phyloP scores from a whole-genome alignment of 2,329 filamentous ascomycete species.

The Dactylellina parvicollis region DNA sequence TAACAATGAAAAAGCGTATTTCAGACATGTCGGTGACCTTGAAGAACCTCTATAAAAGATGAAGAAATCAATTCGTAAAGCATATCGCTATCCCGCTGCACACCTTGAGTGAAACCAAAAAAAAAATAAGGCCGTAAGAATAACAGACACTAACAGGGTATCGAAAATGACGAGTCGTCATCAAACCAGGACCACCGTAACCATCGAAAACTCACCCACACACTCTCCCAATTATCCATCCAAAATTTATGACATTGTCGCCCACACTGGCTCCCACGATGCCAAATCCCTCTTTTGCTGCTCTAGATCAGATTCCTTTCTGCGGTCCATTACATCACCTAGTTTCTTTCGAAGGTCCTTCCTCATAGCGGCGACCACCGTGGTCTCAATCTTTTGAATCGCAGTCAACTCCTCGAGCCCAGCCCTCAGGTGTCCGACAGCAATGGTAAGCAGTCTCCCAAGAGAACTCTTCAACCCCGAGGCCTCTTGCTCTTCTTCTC shows the following conservation, averaged over 20 bases:
- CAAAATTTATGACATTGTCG: constrained; percentile 11
- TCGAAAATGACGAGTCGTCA: constrained; percentile 19
- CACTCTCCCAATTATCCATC: background rate
- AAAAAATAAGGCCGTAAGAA: constrained; percentile 10
- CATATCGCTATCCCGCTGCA: background rate
- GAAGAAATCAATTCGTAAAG: background rate
- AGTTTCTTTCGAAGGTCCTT: constrained; percentile 40
- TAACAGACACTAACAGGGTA: constrained; percentile 33
- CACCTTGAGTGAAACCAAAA: background rate
- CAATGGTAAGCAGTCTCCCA: constrained; percentile 20
- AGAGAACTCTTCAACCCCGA: constrained; percentile 31
- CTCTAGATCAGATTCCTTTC: constrained; percentile 19
- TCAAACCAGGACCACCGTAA: background rate
- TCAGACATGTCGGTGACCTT: background rate
- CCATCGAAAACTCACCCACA: background rate
- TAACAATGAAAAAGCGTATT: background rate
- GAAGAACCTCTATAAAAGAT: constrained; percentile 31
- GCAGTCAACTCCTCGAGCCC: constrained; percentile 31
- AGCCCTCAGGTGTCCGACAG: constrained; percentile 30
- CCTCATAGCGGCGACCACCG: constrained; percentile 23
- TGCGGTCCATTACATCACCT: constrained; percentile 29
- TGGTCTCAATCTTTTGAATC: constrained; percentile 41
- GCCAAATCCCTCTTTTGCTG: constrained; percentile 43
- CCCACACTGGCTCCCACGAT: constrained; percentile 44
- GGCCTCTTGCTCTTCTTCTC: background rate